Evolutionary conservation across 176 grass and related monocot genomes (phyloP), one percentile per base, ranked within the genome.

Genomic region (Dactylis glomerata): DNA sequence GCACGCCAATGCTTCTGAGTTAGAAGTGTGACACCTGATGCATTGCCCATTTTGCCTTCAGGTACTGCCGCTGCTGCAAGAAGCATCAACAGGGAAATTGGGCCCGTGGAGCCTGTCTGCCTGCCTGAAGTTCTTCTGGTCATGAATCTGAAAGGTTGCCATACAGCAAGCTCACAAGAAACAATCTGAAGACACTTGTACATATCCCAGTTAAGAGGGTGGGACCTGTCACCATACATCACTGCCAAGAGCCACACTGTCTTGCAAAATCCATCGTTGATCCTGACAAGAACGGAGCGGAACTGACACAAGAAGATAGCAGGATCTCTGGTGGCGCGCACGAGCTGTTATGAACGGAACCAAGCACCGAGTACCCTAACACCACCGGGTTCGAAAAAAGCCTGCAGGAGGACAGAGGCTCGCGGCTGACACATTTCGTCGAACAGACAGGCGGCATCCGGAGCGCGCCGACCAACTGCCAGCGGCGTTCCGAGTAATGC

Each of bases 101-200:
- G 92, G 91, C 81, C 75, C 94, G 42, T 97, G 95, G 95, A 92
- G 89, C 76, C 78, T 90, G 40, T 92, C 92, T 1, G 89, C 76
- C 78, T 90, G 40, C 95, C 92, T 1, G 87, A 97, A 90, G 87
- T 91, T 78, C 84, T 94, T 94, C 34, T 36, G 23, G 92, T 94
- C 31, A 95, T 93, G 64, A 90, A 97, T 87, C 82, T 95, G 23
- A 97, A 97, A 89, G 91, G 88, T 95, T 97, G 76, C 89, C 81
- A 13, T 97, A 94, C 45, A 91, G 40, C 10, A 87, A 91, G 76
- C 91, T 89, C 66, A 91, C 78, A 68, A 93, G 92, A 86, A 91
- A 90, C 83, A 97, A 97, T 59, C 44, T 14, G 11, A 85, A 95
- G 76, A 90, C 95, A 24, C 89, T 89, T 20, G 95, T 95, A 59